These are phyloP conservation scores for Colletotrichum caudatum DNA, from an alignment of 2,329 filamentous ascomycete genomes.

Conservation along the genomic window DNA sequence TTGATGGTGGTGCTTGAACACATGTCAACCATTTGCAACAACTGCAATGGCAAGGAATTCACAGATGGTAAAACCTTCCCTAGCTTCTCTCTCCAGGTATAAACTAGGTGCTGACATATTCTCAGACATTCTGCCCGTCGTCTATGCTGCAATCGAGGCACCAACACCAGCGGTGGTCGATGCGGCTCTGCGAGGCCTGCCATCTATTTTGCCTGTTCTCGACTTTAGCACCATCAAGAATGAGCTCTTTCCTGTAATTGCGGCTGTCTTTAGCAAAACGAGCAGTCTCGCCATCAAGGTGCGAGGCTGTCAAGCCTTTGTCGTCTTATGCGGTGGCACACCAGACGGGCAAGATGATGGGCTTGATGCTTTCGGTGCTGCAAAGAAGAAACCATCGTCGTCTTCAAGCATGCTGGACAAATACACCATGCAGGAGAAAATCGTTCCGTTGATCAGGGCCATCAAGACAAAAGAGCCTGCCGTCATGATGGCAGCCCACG, in stretches of 20 bases:
- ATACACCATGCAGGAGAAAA: slow-evolving; percentile 98
- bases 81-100: not conserved
- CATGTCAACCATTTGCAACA: slow-evolving; percentile 78
- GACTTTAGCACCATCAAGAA: slow-evolving; percentile 98
- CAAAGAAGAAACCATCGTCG: slow-evolving; percentile 70
- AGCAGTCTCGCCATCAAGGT: slow-evolving; percentile 96
- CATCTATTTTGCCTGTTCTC: slow-evolving; percentile 84
- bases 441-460: slow-evolving; percentile 87
- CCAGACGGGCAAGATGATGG: slow-evolving; percentile 73
- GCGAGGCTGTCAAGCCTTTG: slow-evolving; percentile 88
- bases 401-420: slow-evolving; percentile 90
- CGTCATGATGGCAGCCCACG: slow-evolving; percentile 93
- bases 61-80: slow-evolving; percentile 76
- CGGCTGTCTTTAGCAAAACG: slow-evolving; percentile 90
- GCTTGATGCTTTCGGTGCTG: slow-evolving; percentile 75
- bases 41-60: slow-evolving; percentile 91
- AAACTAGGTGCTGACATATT: not conserved
- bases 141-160: slow-evolving; percentile 86
- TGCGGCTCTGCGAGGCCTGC: slow-evolving; percentile 81
- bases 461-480: slow-evolving; percentile 99
- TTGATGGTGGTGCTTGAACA: slow-evolving; percentile 93
- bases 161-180: slow-evolving; percentile 91
- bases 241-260: slow-evolving; percentile 93
- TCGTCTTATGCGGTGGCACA: slow-evolving; percentile 86
- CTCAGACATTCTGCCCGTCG: slow-evolving; percentile 86